Evolutionary conservation across 2,329 filamentous ascomycete species (phyloP).

Genomic region (Ambrosiella beaveri): DNA sequence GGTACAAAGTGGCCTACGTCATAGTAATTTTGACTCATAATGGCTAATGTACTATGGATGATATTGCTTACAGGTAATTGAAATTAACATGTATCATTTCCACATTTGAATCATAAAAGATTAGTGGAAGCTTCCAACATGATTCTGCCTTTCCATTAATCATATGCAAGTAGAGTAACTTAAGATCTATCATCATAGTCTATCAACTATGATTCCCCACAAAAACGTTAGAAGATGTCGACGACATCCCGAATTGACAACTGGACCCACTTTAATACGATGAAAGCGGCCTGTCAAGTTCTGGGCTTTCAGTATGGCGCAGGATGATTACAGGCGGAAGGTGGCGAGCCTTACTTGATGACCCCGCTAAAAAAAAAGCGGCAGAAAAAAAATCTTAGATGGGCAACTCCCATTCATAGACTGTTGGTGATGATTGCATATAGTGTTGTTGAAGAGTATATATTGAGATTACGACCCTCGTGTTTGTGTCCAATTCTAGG

Average conservation of each 20-base stretch:
- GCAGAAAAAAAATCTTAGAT: not conserved
- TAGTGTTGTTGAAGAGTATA: no score
- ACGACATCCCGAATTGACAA: not conserved
- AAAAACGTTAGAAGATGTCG: no score
- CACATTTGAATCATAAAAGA: no score
- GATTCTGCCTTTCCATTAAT: no score
- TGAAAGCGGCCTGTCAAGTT: not conserved
- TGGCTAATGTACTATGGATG: not conserved
- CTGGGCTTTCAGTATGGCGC: not conserved
- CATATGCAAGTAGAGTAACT: no score
- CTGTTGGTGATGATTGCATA: not conserved
- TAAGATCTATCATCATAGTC: no score
- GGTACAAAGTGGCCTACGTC: not conserved
- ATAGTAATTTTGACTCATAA: not conserved
- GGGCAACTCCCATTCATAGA: not conserved
- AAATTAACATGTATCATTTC: no score
- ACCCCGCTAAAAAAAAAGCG: not conserved
- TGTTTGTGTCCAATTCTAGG: no score
- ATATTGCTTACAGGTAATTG: no score
- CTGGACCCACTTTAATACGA: not conserved
- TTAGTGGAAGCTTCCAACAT: no score
- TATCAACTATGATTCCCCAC: no score
- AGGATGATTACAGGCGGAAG: not conserved
- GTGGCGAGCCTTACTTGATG: not conserved
- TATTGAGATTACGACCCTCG: no score